Base-by-base conservation (phyloP, 371 early-diverging fungal species). In the Mortierella sp. region DNA sequence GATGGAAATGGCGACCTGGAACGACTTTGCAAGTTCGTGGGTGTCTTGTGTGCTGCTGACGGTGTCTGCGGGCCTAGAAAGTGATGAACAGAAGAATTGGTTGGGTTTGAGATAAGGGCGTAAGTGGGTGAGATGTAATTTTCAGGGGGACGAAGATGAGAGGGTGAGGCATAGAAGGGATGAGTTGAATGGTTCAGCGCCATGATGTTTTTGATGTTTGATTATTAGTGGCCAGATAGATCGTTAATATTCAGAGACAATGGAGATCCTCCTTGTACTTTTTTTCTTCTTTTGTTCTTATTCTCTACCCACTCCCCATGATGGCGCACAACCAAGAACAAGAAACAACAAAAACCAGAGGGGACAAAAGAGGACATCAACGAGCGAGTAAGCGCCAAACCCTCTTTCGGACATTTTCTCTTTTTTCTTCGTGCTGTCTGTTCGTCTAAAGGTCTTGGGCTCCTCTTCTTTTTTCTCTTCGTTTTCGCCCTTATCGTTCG, bases 1-100 rank as follows among this genome's bases (percentile, higher is more conserved):
- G 65, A 65, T 65, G 21, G 65, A 65, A 24, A 65, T 65, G 38
- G 65, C 65, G 38, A 65, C 65, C 38, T 65, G 65, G 65, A 65
- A 65, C 21, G 65, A 65, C 0, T 65, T 65, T 65, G 65, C 65
- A 19, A 65, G 65, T 21, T 65, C 65, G 9, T 65, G 65, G 21
- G 65, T 65, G 38, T 65, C 65, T 38, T 65, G 65, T 11, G 65
- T 0, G 34, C 19, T 60, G 63, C 63, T 65, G 34, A 65, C 65
- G 8, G 65, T 65, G 24, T 65, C 65, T 65, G 38, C 38, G 65
- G 38, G 65, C 24, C 65, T 65, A 65, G 65, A 65, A 65, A 65
- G 5, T 38, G 42, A 38, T 38, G 42, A 10, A 60, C 14, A 14
- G 16, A 5, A 4, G 7, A 31, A 19, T 21, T 24, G 54, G 21